Evolutionary conservation across 164 flowering plant species (phyloP), one percentile per base, ranked within the genome.

Genomic region (Dillenia suffruticosa): DNA sequence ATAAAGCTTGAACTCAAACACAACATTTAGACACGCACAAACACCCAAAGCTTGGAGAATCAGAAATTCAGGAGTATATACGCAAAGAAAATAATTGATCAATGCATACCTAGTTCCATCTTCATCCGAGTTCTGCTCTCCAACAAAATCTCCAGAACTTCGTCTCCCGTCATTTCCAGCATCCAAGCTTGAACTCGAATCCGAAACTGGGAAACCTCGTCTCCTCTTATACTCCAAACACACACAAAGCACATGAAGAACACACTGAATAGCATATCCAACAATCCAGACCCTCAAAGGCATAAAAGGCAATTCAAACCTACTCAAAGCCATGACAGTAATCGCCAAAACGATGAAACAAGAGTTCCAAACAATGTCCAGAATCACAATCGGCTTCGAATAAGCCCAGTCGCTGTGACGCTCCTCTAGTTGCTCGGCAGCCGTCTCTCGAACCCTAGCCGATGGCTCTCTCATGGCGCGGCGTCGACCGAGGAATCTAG

Each of bases 381-480:
- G 74, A 0, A 73, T 58, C 9, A 85, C 75, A 8, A 85, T 62
- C 16, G 91, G 91, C 70, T 60, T 70, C 19, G 91, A 83, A 68
- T 82, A 77, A 1, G 84, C 91, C 91, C 91, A 85, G 54, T 80
- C 82, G 63, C 78, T 71, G 47, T 77, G 90, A 1, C 86, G 70
- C 72, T 81, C 86, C 68, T 83, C 88, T 13, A 85, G 72, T 73
- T 82, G 82, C 82, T 78, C 82, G 1, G 88, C 84, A 10, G 91
- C 91, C 56, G 73, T 60, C 63, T 85, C 91, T 2, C 91, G 67
- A 24, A 85, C 91, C 12, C 70, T 69, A 44, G 77, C 65, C 14
- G 88, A 83, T 9, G 83, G 82, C 72, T 79, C 88, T 7, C 86
- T 71, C 58, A 83, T 70, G 24, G 84, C 74, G 55, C 82, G 71